Evolutionary conservation across 768 basidiomycete genomes (phyloP), one percentile per base, ranked within the genome.

Genomic region (Amanita thiersii): DNA sequence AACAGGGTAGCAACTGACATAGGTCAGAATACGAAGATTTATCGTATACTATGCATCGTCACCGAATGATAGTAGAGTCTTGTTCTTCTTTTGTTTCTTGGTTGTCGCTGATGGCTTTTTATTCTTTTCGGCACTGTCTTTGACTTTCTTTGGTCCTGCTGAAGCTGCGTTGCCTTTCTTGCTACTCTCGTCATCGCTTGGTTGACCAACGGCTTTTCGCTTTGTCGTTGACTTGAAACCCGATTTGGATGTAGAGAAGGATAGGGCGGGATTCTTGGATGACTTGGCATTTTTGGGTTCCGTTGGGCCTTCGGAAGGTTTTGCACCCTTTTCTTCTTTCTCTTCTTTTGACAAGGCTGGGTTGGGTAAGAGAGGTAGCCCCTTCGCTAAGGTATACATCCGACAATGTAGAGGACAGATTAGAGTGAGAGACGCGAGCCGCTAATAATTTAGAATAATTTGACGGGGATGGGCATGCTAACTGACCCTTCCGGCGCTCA

Each of bases 401-500:
- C 23, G 36, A 12, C n/a, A 28, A 26, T 51, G 24, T 46, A 43
- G 14, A 15, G 6, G 25, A 9, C 24, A 18, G 24, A 12, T 24
- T 38, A 32, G 2, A 19, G 4, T 39, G 43, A 29, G 10, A 25
- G 25, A 17, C 2, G 41, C 42, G 29, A 44, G 32, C n/a, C 19
- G 32, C 36, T 19, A 20, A 19, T 12, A 44, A 17, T 28, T 49
- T 11, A 41, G 28, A 45, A 38, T 25, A 52, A 14, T n/a, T 37
- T 37, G 9, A 24, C 21, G 19, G 19, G 12, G 29, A 43, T 6
- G 20, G 34, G 23, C 35, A 17, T 19, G 15, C 12, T 15, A 18
- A 52, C 67, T 37, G 45, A 87, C 87, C 84, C 70, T 73, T 77
- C 41, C 86, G 74, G 40, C 71, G 69, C 51, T 86, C 70, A 55